A percentile compares a stretch with the other conserved stretches of the same genome.
phyloP scores from a whole-genome alignment of 2,329 filamentous ascomycete species.

The Alternaria sp. region DNA sequence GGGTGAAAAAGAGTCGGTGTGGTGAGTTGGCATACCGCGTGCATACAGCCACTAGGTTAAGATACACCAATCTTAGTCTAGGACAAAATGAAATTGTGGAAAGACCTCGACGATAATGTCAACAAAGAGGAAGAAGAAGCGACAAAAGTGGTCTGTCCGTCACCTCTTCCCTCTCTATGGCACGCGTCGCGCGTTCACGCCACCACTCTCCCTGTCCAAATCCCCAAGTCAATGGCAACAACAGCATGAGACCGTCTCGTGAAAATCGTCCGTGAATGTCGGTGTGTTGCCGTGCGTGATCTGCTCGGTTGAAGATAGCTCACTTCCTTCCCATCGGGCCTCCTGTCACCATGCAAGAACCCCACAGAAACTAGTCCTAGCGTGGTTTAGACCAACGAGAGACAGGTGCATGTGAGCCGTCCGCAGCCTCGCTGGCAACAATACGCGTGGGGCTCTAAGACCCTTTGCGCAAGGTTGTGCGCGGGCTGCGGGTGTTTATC shows the following conservation, averaged over 20 bases:
- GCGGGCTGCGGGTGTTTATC: background rate
- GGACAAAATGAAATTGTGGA: background rate
- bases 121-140: background rate
- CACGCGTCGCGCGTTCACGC: background rate
- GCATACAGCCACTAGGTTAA: background rate
- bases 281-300: constrained; percentile 1
- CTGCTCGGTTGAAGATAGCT: background rate
- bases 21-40: background rate
- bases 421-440: background rate
- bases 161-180: background rate
- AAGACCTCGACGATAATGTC: background rate
- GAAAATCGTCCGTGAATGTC: constrained; percentile 2
- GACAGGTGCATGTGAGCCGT: background rate
- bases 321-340: background rate
- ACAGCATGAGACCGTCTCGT: background rate
- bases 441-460: background rate
- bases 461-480: background rate
- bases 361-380: background rate
- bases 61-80: background rate
- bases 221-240: background rate
- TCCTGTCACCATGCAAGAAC: background rate
- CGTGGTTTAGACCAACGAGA: background rate
- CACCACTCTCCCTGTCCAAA: background rate
- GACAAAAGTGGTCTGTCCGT: constrained; percentile 1
- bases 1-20: background rate